Base-by-base conservation (phyloP, 176 grass and related monocot genomes). In the Lolium perenne region DNA sequence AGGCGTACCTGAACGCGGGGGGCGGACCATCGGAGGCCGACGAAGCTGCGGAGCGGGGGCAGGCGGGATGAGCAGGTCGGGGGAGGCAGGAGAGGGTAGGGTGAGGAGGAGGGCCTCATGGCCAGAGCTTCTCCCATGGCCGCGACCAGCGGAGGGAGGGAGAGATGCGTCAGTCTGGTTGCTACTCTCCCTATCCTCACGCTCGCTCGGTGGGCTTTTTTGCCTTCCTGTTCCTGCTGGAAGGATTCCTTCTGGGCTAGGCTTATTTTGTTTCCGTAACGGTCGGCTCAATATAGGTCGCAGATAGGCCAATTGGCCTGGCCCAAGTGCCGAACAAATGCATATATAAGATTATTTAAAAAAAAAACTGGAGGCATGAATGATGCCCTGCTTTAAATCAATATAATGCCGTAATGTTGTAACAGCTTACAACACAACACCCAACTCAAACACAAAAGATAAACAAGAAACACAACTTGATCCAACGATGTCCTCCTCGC, bases 11-110 rank as follows among this genome's bases (percentile, higher is more conserved):
- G 71, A 10, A 70, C n/a, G 63, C 70, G 62, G 3, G 70, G 22
- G 32, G 63, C 38, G 29, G 82, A 80, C 43, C 81, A 91, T 29
- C 71, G 85, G 66, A 90, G 88, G 49, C 84, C 80, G 65, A 83
- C 29, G 56, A 92, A 88, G 49, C 20, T 70, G 82, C 25, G 62
- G 82, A 86, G 67, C 38, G 17, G 60, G 15, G 53, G 81, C 0
- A 50, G 67, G 25, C 63, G 26, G 46, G 85, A 84, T 38, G 84
- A 77, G 68, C 23, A 71, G 49, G 68, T 55, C 18, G 82, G 80
- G 4, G 70, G 78, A 92, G 71, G 51, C 74, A 86, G 83, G 20
- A 88, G 63, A 53, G 84, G 47, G 58, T 38, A 60, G 40, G 85
- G 20, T 1, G 75, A 21, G 58, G 66, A 79, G 47, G 65, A 60